Base-by-base conservation (phyloP, 2,329 filamentous ascomycete species). In the Aurifilum marmelostoma region DNA sequence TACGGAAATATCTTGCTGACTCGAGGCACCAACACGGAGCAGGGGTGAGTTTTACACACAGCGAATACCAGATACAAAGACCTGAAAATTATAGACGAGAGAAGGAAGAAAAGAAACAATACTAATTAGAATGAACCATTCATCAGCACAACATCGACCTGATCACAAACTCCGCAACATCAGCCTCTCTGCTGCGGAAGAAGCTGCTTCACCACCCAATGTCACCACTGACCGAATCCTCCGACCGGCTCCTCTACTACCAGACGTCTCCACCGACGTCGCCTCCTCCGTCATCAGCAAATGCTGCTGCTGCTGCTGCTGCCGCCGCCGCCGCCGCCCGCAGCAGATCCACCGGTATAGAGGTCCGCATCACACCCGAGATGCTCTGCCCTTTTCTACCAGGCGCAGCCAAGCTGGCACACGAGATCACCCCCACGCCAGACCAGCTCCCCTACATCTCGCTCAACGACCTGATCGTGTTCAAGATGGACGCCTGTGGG, bases 401-500 rank as follows among this genome's bases (percentile, higher is more conserved):
- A 29, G 60, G 64, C 60, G 67, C 69, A 11, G 69, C 67, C 12
- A 69, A 64, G 54, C 69, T 59, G 1, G 67, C 66, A 12, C 67
- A 64, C 34, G 67, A 69, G n/a, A 67, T 71, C 64, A 58, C 63
- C 16, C 37, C 69, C 1, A 32, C 60, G 11, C 59, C 67, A 3
- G 63, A 52, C 16, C 37, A 67, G 37, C 64, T 71, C 54, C 69
- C 69, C 14, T 71, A 71, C 61, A 60, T 71, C 61, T 67, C 63
- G 29, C 60, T 71, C 12, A 43, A 59, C 37, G 69, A 71, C 54
- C 66, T 71, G 34, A 65, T 71, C 54, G 69, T 71, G 16, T 69
- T 71, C 64, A 71, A 71, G 61, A 71, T 71, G 69, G 69, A 71
- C 32, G 67, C 69, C 0, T 71, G 69, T n/a, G 69, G 67, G 37